phyloP scores from a whole-genome alignment of 257 asterid genomes.

The Sherardia arvensis region DNA sequence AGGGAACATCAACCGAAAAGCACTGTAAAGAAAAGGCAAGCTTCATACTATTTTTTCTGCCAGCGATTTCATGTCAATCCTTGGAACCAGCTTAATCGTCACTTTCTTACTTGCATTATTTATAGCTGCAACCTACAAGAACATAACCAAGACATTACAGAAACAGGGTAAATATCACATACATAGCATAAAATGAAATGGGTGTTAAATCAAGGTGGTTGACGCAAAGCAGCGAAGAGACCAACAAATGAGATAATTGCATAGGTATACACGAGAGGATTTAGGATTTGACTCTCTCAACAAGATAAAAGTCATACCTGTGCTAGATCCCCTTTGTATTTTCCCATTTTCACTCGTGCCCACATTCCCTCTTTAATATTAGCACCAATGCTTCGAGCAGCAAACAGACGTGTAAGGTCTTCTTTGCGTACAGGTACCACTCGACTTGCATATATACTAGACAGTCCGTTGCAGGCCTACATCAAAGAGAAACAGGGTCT shows the following conservation, averaged over 20 bases:
- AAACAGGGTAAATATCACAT: neutral
- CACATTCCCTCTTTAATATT: constrained; percentile 74
- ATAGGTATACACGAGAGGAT: neutral
- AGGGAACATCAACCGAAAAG: neutral
- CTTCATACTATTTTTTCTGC: constrained; percentile 84
- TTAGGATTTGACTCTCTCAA: neutral
- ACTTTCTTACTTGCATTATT: constrained; percentile 58
- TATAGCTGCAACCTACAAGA: constrained; percentile 58
- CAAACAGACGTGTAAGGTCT: constrained; percentile 51
- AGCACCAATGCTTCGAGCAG: constrained; percentile 52
- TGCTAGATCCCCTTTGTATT: constrained; percentile 91
- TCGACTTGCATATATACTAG: constrained; percentile 57
- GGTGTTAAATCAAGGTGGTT: too few relatives aligned
- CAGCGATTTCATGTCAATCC: constrained; percentile 81
- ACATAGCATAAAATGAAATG: neutral
- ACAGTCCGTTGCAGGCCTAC: constrained; percentile 83
- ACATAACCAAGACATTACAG: neutral
- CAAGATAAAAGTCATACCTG: constrained; percentile 36
- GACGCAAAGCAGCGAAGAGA: constrained; percentile 4
- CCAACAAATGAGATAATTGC: neutral
- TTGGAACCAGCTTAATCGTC: constrained; percentile 77
- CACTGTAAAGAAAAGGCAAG: constrained; percentile 3
- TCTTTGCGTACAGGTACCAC: constrained; percentile 46
- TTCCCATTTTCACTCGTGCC: constrained; percentile 96
- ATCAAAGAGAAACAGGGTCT: constrained; percentile 9